These are phyloP conservation scores for Puya raimondii DNA, from an alignment of 176 grass and related monocot species.

Conservation along the genomic window DNA sequence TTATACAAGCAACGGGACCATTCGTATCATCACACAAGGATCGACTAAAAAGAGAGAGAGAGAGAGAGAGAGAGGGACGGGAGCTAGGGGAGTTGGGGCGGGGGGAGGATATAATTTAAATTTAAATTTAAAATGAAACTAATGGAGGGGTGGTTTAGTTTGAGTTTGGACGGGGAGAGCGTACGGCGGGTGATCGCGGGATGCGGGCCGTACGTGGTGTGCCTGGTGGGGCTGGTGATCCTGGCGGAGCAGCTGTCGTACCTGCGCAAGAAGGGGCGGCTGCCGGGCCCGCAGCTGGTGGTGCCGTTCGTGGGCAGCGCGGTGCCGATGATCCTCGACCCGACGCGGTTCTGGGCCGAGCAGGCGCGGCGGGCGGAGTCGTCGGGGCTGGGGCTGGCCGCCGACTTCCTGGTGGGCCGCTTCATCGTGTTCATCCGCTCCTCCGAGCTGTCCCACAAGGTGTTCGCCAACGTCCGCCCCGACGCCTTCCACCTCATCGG, in stretches of 20 bases:
- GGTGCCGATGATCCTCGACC: slow-evolving; percentile 41
- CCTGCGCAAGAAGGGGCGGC: slow-evolving; percentile 53
- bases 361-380: slow-evolving; percentile 38
- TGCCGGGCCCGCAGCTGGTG: slow-evolving; percentile 41
- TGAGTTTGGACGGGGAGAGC: not conserved
- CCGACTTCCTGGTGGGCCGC: slow-evolving; percentile 49
- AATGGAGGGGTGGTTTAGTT: too few species aligned
- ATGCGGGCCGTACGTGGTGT: slow-evolving; percentile 34
- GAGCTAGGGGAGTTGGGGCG: not conserved
- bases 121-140: not conserved
- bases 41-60: not conserved
- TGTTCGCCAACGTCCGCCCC: slow-evolving; percentile 73
- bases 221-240: slow-evolving; percentile 21
- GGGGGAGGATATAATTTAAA: not conserved
- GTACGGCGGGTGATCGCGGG: slow-evolving; percentile 7
- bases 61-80: not conserved
- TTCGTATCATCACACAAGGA: not conserved
- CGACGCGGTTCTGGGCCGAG: slow-evolving; percentile 47
- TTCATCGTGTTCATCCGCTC: slow-evolving; percentile 75
- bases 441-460: slow-evolving; percentile 56
- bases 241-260: slow-evolving; percentile 65
- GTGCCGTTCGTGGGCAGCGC: slow-evolving; percentile 62
- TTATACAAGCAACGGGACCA: too few species aligned
- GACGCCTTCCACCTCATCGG: slow-evolving; percentile 76
- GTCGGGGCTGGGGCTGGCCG: slow-evolving; percentile 49